Conservation (phyloP, 352 stramenopile species). For the Phytophthora fragariaefolia region DNA sequence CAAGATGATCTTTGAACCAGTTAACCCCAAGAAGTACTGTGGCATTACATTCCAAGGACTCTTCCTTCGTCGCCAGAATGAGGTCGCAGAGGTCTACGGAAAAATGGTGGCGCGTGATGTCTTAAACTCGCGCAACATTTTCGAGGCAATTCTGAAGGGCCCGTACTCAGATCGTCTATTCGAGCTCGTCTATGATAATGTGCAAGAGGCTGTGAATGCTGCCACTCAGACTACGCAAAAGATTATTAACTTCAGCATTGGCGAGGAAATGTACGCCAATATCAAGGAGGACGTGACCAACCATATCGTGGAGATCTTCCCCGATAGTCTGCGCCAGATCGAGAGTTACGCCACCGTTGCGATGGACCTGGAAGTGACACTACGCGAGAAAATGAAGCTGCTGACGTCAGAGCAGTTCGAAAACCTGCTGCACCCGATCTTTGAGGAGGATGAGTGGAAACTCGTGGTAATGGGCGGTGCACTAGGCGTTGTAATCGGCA, state of each 20-base stretch:
- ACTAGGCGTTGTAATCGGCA: constrained; percentile 91
- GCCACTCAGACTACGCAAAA: constrained; percentile 80
- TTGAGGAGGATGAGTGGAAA: constrained; percentile 99
- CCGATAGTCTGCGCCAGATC: constrained; percentile 89
- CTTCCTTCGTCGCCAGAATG: constrained; percentile 94
- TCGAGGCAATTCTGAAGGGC: constrained; percentile 90
- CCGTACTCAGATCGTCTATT: constrained; percentile 88
- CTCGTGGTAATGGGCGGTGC: constrained; percentile 96
- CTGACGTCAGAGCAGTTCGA: constrained; percentile 93
- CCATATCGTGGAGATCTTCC: constrained; percentile 89
- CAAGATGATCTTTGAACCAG: constrained; percentile 94
- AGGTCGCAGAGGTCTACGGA: constrained; percentile 91
- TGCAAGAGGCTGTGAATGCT: constrained; percentile 85
- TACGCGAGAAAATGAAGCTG: constrained; percentile 93
- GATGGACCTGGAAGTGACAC: constrained; percentile 91
- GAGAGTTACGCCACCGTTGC: constrained; percentile 93
- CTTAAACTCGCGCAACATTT: constrained; percentile 89
- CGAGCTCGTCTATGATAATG: constrained; percentile 90
- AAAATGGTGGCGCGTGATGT: constrained; percentile 86
- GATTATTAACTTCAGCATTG: constrained; percentile 86
- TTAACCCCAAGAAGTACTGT: constrained; percentile 86
- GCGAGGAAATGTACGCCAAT: constrained; percentile 81
- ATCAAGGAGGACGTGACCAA: constrained; percentile 92
- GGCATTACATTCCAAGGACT: constrained; percentile 95
- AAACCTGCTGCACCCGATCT: constrained; percentile 96